Evolutionary conservation across 371 early-diverging fungal genomes (phyloP).

Genomic region (Mortierella sp.): DNA sequence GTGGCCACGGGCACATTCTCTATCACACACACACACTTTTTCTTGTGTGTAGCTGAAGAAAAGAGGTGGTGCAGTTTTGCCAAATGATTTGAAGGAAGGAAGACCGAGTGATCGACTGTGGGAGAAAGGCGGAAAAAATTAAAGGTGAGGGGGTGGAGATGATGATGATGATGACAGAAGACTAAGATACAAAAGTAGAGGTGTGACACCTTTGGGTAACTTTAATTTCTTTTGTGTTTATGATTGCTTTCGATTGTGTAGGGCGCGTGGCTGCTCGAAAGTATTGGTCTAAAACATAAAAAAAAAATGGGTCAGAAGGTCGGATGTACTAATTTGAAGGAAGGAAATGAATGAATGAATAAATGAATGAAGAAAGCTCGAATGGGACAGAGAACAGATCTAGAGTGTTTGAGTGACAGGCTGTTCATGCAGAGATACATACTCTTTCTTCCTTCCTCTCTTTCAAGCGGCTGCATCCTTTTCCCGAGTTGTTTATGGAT

Average conservation of each 20-base stretch:
- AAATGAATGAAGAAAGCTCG: constrained; percentile 8
- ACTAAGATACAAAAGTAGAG: too few relatives aligned
- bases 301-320: not conserved
- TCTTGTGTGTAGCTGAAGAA: not conserved
- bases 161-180: not conserved
- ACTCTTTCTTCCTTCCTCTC: not conserved
- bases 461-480: too few relatives aligned
- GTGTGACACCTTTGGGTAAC: not conserved
- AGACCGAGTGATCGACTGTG: constrained; percentile 1
- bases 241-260: not conserved
- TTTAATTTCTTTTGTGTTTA: constrained; percentile 1
- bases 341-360: constrained; percentile 1
- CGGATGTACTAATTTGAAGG: not conserved
- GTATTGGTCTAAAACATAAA: not conserved
- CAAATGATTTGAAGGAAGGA: not conserved
- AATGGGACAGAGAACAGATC: not conserved
- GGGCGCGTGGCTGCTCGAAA: not conserved
- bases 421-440: not conserved
- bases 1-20: constrained; percentile 31
- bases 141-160: not conserved
- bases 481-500: not conserved
- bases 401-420: not conserved
- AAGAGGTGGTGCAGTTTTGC: not conserved
- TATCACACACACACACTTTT: not conserved
- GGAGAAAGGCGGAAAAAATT: not conserved